Percentiles rank a stretch among this genome's conserved stretches.
phyloP scores from a whole-genome alignment of 1,139 yeast species.

The Saccharomyces hybrid region DNA sequence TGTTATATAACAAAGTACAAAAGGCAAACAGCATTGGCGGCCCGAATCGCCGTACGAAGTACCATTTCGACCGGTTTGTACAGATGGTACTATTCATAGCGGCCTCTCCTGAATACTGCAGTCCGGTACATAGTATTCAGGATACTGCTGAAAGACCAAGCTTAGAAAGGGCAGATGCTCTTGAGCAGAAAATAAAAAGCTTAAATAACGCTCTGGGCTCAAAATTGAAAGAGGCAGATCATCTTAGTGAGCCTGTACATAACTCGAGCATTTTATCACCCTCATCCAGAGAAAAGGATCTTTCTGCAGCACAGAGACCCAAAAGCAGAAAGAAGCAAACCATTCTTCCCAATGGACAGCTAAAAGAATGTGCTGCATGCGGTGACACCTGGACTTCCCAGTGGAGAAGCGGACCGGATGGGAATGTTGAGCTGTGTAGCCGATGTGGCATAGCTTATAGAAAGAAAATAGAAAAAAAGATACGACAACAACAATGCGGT shows the following conservation, averaged over 20 bases:
- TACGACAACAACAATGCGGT: background rate
- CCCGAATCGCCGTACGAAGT: background rate
- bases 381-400: constrained; percentile 1
- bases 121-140: background rate
- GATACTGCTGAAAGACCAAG: background rate
- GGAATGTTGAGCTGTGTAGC: background rate
- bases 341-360: constrained; percentile 2
- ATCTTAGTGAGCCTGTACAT: background rate
- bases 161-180: background rate
- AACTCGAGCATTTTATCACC: background rate
- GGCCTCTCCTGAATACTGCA: background rate
- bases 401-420: background rate
- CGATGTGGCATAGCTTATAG: background rate
- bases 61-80: background rate
- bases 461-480: background rate
- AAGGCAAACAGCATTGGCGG: background rate
- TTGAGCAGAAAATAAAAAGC: background rate
- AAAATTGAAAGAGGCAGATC: background rate
- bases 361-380: background rate
- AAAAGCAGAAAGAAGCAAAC: constrained; percentile 15
- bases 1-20: background rate
- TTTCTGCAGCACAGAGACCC: background rate
- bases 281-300: background rate
- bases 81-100: background rate
- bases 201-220: background rate